Percentiles rank a stretch among this genome's conserved stretches.
Conservation (phyloP, 805 yeast species). For the Yamadazyma akitaensis region DNA sequence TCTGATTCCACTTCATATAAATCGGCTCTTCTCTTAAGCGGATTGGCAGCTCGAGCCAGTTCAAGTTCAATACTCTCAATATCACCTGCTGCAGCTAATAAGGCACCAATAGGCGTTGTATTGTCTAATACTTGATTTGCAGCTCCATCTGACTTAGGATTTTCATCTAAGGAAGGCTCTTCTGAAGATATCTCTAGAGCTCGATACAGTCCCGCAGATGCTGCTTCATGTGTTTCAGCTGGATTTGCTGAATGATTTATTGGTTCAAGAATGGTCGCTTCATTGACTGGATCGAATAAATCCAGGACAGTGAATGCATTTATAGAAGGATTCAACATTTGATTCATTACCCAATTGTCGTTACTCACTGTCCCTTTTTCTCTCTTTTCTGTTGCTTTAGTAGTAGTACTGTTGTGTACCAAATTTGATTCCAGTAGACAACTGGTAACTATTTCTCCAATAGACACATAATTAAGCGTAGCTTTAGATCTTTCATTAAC, state of each 20-base stretch:
- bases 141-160: neutral
- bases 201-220: neutral
- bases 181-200: neutral
- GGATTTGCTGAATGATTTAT: neutral
- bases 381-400: constrained; percentile 1
- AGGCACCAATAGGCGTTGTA: constrained; percentile 11
- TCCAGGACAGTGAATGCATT: constrained; percentile 3
- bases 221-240: neutral
- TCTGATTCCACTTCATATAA: neutral
- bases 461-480: constrained; percentile 49
- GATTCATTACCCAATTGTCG: constrained; percentile 14
- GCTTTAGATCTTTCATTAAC: constrained; percentile 42
- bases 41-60: neutral
- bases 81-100: constrained; percentile 15
- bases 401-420: constrained; percentile 1
- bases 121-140: neutral
- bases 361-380: neutral
- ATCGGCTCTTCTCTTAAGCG: neutral
- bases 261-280: neutral
- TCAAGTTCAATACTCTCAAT: constrained; percentile 1
- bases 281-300: neutral
- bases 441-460: constrained; percentile 59
- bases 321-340: constrained; percentile 11
- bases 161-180: neutral
- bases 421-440: constrained; percentile 45